These are phyloP conservation scores for Protomyces inouyei DNA, from an alignment of 1,139 yeast species.

Conservation along the genomic window DNA sequence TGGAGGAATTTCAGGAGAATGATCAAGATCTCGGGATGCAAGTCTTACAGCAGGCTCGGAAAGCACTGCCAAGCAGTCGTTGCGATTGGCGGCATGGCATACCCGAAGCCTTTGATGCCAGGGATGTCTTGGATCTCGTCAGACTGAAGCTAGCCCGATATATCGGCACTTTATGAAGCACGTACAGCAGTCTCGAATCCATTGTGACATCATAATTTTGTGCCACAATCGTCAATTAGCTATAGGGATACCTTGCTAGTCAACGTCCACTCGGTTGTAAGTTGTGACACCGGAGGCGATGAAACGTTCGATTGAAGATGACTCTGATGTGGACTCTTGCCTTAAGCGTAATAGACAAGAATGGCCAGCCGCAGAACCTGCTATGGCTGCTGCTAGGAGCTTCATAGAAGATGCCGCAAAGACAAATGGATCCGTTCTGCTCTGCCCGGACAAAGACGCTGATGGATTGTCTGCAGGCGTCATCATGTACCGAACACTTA, in stretches of 20 bases:
- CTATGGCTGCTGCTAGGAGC: slow-evolving; percentile 2
- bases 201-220: too few species aligned
- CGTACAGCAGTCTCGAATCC: too few species aligned
- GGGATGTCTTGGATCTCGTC: slow-evolving; percentile 12
- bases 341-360: slow-evolving; percentile 9
- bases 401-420: slow-evolving; percentile 1
- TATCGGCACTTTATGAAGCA: not conserved
- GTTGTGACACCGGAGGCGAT: not conserved
- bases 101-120: not conserved
- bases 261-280: too few species aligned
- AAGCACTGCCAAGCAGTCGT: not conserved
- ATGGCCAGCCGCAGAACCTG: slow-evolving; percentile 17
- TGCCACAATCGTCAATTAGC: too few species aligned
- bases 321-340: not conserved
- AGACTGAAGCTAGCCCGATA: slow-evolving; percentile 4
- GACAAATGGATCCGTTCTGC: slow-evolving; percentile 5
- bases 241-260: too few species aligned
- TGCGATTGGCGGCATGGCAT: slow-evolving; percentile 4
- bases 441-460: slow-evolving; percentile 24
- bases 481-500: slow-evolving; percentile 14
- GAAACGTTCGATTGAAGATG: not conserved
- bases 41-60: slow-evolving; percentile 2
- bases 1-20: slow-evolving; percentile 14
- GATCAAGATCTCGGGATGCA: not conserved
- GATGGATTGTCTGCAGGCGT: slow-evolving; percentile 20